Percentiles rank a stretch among this genome's conserved stretches.
Evolutionary conservation across 1,284 basidiomycete species (phyloP).

Genomic region (Grifola frondosa): DNA sequence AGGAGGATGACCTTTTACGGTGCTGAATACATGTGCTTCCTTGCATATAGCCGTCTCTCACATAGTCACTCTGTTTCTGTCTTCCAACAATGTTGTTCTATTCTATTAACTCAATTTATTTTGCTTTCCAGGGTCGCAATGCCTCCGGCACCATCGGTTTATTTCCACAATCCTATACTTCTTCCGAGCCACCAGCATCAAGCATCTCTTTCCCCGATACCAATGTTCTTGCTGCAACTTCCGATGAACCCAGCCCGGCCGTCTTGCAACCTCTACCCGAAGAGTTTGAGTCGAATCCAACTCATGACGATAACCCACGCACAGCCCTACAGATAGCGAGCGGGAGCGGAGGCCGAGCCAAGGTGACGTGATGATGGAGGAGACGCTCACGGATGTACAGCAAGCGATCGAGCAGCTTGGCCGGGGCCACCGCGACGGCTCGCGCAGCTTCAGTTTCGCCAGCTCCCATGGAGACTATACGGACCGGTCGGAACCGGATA

Average conservation of each 20-base stretch:
- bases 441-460: slow-evolving; percentile 71
- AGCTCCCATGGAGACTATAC: slow-evolving; percentile 54
- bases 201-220: slow-evolving; percentile 19
- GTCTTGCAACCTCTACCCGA: slow-evolving; percentile 45
- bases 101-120: slow-evolving; percentile 18
- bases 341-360: slow-evolving; percentile 22
- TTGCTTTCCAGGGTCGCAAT: slow-evolving; percentile 76
- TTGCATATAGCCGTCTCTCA: no score
- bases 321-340: slow-evolving; percentile 31
- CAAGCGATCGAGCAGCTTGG: slow-evolving; percentile 82
- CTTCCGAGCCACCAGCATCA: slow-evolving; percentile 49
- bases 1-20: no score
- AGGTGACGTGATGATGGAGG: slow-evolving; percentile 71
- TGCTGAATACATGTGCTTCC: no score
- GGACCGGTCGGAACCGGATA: slow-evolving; percentile 54
- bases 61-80: not conserved
- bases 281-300: slow-evolving; percentile 39
- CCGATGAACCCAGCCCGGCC: slow-evolving; percentile 12
- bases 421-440: slow-evolving; percentile 50
- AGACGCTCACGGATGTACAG: slow-evolving; percentile 86
- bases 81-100: slow-evolving; percentile 11
- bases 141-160: slow-evolving; percentile 79
- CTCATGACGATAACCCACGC: slow-evolving; percentile 15
- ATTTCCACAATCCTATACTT: slow-evolving; percentile 91
- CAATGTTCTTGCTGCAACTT: slow-evolving; percentile 11